These are phyloP conservation scores for Jaltomata sinuosa DNA, from an alignment of 257 asterid genomes.

Conservation along the genomic window DNA sequence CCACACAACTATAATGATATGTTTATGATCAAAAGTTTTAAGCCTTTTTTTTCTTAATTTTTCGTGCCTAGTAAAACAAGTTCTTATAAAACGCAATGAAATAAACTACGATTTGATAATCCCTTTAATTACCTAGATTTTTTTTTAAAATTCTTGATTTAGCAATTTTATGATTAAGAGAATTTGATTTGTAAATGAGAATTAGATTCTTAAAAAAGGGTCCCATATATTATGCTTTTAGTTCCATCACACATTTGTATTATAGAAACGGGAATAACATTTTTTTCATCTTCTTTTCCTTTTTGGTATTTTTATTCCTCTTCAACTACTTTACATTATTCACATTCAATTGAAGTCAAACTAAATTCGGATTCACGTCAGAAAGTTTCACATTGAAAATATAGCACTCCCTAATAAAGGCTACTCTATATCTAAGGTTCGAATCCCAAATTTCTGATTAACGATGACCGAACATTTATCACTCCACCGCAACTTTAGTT, in stretches of 20 bases:
- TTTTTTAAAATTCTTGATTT: background rate
- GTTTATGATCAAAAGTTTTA: background rate
- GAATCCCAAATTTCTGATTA: background rate
- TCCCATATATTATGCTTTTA: background rate
- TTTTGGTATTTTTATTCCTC: background rate
- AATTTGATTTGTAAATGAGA: background rate
- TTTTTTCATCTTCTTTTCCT: background rate
- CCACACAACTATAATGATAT: background rate
- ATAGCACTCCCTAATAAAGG: background rate
- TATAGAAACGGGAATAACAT: background rate
- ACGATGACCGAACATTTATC: background rate
- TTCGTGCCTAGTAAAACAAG: background rate
- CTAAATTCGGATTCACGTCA: background rate
- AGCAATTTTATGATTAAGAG: background rate
- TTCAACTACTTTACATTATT: background rate
- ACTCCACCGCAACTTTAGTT: background rate
- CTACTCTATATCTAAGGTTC: background rate
- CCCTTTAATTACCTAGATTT: background rate
- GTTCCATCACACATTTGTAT: background rate
- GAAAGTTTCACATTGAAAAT: background rate
- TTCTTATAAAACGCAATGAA: background rate
- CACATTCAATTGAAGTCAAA: too few relatives aligned
- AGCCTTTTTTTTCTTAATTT: background rate
- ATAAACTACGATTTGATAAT: background rate
- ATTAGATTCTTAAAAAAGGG: background rate